Base-by-base conservation (phyloP, 352 stramenopile species). In the Pythium volutum region DNA sequence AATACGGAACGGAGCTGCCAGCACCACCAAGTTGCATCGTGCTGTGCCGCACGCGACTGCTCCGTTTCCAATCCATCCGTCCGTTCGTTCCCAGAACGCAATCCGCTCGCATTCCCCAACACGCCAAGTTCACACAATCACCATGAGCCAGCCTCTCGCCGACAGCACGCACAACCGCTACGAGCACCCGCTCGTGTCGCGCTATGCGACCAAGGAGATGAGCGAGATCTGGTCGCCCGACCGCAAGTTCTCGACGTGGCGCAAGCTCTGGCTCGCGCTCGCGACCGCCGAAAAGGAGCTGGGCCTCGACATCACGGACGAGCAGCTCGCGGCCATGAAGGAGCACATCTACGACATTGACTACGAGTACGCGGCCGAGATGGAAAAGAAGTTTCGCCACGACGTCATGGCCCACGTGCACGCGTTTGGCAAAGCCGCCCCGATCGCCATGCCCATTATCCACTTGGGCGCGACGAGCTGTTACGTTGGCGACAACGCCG, bases 351-450 rank as follows among this genome's bases (percentile, higher is more conserved):
- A 95, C 77, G 91, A 99, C 75, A 98, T 99, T 62, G 96, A 99
- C 79, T 99, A 98, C 76, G 91, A 97, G 53, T 96, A 98, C 74
- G 97, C 97, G 0, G 94, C 81, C 1, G 86, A 98, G 71, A 99
- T 99, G 88, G 97, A 99, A 75, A 91, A 92, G 54, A 97, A 99
- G 72, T 98, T 99, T 72, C 93, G 97, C 61, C 97, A 99, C 78
- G 97, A 99, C 72, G 97, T 99, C 55, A 99, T 99, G 97, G 96
- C 95, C 11, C 97, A 99, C 72, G 96, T 99, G 36, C 97, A 99
- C 76, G 87, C 97, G 25, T 99, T 98, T 78, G 97, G 97, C 62
- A 96, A 98, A 70, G 91, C 88, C 26, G 97, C 93, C 54, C 96
- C 97, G 4, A 77, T 90, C 36, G 97, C 97, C 8, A 99, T 98